Evolutionary conservation across 169 alveolate genomes (phyloP).

Genomic region (Cryptosporidium meleagridis): DNA sequence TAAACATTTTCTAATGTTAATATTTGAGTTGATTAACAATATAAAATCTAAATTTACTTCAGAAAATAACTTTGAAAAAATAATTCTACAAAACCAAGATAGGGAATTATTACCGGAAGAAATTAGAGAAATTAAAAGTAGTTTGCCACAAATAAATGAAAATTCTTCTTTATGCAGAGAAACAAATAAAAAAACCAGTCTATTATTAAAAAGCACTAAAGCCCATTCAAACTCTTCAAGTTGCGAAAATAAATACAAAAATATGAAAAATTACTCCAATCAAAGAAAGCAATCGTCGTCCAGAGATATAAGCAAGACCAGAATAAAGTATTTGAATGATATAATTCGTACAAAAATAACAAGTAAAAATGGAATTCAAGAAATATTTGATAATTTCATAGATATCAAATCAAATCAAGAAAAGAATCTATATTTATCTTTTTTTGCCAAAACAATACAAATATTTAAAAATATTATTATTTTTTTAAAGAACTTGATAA

Average conservation of each 20-base stretch:
- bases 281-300: not conserved
- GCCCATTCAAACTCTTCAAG: not conserved
- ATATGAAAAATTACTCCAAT: not conserved
- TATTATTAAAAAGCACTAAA: constrained; percentile 22
- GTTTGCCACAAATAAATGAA: constrained; percentile 12
- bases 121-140: not conserved
- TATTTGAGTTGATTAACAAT: constrained; percentile 3
- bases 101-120: not conserved
- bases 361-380: not conserved
- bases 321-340: constrained; percentile 28
- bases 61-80: constrained; percentile 23
- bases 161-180: constrained; percentile 10
- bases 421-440: not conserved
- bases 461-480: not conserved
- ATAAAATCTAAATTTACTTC: constrained; percentile 22
- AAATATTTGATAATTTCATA: not conserved
- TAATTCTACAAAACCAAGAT: constrained; percentile 10
- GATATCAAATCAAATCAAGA: not conserved
- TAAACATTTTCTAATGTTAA: constrained; percentile 18
- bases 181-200: constrained; percentile 25
- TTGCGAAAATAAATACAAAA: not conserved
- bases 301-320: not conserved
- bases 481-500: not conserved
- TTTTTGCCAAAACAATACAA: not conserved
- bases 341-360: constrained; percentile 22